Evolutionary conservation across 2,329 filamentous ascomycete species (phyloP).

Genomic region (Pyrenophora seminiperda): DNA sequence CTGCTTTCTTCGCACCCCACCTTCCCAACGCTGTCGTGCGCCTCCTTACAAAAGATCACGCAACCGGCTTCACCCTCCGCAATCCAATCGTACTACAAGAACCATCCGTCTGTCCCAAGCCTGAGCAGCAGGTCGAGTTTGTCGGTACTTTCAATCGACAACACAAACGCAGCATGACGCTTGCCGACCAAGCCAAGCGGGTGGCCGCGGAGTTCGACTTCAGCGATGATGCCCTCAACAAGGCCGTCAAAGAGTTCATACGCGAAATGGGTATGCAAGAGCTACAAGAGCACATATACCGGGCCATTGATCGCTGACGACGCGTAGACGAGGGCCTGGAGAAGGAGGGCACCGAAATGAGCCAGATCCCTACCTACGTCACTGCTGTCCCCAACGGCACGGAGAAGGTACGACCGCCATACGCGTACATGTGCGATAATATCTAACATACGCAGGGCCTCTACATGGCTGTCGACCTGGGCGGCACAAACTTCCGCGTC

Average conservation of each 20-base stretch:
- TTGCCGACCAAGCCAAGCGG: conserved; percentile 74
- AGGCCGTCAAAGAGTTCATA: conserved; percentile 83
- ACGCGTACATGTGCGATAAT: not conserved
- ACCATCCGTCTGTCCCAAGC: conserved; percentile 38
- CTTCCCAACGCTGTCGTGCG: conserved; percentile 39
- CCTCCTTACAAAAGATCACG: conserved; percentile 31
- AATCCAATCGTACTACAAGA: conserved; percentile 34
- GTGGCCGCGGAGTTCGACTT: conserved; percentile 88
- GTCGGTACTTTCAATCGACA: conserved; percentile 44
- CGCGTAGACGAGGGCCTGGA: conserved; percentile 76
- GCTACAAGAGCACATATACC: conserved; percentile 15
- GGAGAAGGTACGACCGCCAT: conserved; percentile 87
- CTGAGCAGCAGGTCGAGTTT: conserved; percentile 34
- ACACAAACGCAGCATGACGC: conserved; percentile 53
- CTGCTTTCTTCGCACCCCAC: conserved; percentile 46
- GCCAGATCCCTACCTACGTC: conserved; percentile 97
- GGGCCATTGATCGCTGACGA: conserved; percentile 20
- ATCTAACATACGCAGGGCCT: conserved; percentile 66
- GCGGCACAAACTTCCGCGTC: conserved; percentile 97
- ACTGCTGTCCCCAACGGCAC: conserved; percentile 95
- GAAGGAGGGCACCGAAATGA: conserved; percentile 78
- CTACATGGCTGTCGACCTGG: conserved; percentile 96
- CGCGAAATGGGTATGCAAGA: conserved; percentile 71
- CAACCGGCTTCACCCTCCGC: conserved; percentile 30
- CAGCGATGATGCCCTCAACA: conserved; percentile 75